A percentile compares a stretch with the other conserved stretches of the same genome.
phyloP scores from a whole-genome alignment of 192 early-diverging fungal species.

The Backusella westeae region DNA sequence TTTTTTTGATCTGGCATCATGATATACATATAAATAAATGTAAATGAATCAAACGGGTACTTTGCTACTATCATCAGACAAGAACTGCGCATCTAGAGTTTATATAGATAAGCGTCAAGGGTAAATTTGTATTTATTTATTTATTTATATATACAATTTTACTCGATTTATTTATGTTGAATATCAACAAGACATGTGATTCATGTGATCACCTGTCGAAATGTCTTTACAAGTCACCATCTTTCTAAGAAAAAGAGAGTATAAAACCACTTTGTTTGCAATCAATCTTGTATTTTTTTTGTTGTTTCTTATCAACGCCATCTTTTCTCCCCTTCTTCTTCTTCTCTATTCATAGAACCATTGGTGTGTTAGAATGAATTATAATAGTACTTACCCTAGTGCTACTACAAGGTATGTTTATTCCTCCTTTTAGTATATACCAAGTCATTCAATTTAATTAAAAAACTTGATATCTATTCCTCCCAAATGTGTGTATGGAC shows the following conservation, averaged over 20 bases:
- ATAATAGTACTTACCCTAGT: not conserved
- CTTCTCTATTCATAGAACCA: too few relatives aligned
- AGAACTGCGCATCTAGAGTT: too few relatives aligned
- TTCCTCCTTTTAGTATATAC: not conserved
- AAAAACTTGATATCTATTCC: not conserved
- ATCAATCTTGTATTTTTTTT: not conserved
- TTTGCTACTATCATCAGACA: too few relatives aligned
- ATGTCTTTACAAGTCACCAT: not conserved
- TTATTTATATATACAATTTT: not conserved
- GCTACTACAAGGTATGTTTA: not conserved
- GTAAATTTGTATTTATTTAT: not conserved
- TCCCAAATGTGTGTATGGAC: too few relatives aligned
- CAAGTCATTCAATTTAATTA: not conserved
- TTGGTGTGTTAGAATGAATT: too few relatives aligned
- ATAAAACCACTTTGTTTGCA: not conserved
- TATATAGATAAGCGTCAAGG: not conserved
- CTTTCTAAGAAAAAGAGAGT: not conserved
- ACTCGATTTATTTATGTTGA: not conserved
- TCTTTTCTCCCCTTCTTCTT: not conserved
- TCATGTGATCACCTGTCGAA: not conserved
- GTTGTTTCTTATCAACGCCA: not conserved
- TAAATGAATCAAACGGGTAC: too few relatives aligned
- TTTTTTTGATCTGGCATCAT: not conserved
- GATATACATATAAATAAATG: too few relatives aligned
- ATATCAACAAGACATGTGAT: slow-evolving; percentile 1